Evolutionary conservation across 495 filamentous ascomycete genomes (phyloP).

Genomic region (Xylaria cubensis): DNA sequence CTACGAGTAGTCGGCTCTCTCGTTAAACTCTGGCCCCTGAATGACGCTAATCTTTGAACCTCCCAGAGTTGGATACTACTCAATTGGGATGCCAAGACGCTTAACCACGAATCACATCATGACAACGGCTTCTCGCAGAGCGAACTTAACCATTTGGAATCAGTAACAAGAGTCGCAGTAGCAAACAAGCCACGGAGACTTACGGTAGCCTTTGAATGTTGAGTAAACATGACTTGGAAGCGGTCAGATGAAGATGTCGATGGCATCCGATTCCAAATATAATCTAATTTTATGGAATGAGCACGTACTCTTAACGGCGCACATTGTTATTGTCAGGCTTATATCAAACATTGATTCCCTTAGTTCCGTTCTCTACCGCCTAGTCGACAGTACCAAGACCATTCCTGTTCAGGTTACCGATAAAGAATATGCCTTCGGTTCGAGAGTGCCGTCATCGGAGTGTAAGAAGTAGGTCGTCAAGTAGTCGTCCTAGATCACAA

Average conservation of each 20-base stretch:
- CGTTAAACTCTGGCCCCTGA: neutral
- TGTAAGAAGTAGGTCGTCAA: too few relatives aligned
- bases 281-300: neutral
- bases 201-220: neutral
- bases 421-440: neutral
- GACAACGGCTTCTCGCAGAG: neutral
- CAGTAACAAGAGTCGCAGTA: neutral
- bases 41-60: neutral
- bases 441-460: neutral
- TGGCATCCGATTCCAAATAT: neutral
- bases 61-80: neutral
- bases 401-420: neutral
- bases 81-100: slow-evolving; percentile 7
- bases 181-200: neutral
- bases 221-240: neutral
- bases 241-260: neutral
- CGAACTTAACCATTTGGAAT: slow-evolving; percentile 5
- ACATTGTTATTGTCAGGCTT: neutral
- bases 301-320: neutral
- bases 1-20: neutral
- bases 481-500: neutral
- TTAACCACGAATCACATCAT: neutral
- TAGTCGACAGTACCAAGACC: neutral
- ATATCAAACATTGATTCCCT: neutral
- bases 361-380: neutral